Base-by-base conservation (phyloP, 2,329 filamentous ascomycete species). In the Cadophora sp. region DNA sequence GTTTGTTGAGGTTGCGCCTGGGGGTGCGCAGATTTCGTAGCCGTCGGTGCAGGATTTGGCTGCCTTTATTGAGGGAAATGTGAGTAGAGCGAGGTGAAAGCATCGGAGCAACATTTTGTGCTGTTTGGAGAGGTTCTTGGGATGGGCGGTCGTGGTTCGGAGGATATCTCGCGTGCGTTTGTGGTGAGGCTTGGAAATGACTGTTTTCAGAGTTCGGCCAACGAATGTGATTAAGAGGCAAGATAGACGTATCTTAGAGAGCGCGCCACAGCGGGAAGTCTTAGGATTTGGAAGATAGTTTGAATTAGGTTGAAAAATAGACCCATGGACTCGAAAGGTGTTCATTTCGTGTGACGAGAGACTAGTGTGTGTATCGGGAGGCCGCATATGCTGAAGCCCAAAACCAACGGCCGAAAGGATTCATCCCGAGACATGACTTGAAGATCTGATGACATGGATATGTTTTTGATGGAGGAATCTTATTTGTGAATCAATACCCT, bases 21-120 rank as follows among this genome's bases (percentile, higher is more conserved):
- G 16, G 0, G 78, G 77, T 36, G 74, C 68, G 69, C 78, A 79
- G 59, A 77, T 62, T 20, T 71, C 71, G 67, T 76, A 79, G 16
- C 72, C 73, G 16, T 33, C 27, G 5, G 50, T 7, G 27, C 50
- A 53, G 14, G 16, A 13, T 18, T 3, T 2, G 5, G 50, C 13
- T n/a, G 50, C 50, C n/a, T 33, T 33, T 24, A 14, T 16, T n/a
- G 24, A 30, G 30, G 50, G 33, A 13, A 53, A 33, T 14, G 30
- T 27, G 27, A 53, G 6, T 13, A 18, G 18, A 2, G 18, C 8
- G 27, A 33, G 14, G 50, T 3, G 27, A 33, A 4, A 30, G n/a
- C 4, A 9, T 53, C 24, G 24, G 50, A 53, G 16, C 1, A 33
- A 13, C 50, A 53, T 53, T 18, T 53, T 20, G 7, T 33, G 4